These are phyloP conservation scores for Candida saitoana DNA, from an alignment of 805 yeast species.

Conservation along the genomic window DNA sequence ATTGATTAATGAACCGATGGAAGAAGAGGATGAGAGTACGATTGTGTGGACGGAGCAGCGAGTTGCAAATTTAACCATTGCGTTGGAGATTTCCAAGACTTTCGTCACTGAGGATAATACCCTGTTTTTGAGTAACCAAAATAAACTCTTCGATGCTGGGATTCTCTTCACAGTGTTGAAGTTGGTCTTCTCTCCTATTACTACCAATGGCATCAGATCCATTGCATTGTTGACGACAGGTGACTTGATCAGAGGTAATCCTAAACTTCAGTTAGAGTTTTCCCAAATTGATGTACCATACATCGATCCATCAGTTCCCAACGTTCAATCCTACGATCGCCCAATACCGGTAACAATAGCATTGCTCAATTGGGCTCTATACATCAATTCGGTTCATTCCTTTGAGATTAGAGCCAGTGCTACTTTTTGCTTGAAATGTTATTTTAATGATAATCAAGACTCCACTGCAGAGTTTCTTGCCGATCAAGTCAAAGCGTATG, in stretches of 20 bases:
- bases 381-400: conserved; percentile 73
- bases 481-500: conserved; percentile 54
- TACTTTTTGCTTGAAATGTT: conserved; percentile 59
- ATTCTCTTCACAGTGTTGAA: conserved; percentile 62
- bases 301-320: conserved; percentile 66
- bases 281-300: conserved; percentile 88
- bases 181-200: conserved; percentile 62
- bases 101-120: conserved; percentile 72
- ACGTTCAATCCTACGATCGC: conserved; percentile 32
- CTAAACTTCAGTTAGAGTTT: conserved; percentile 64
- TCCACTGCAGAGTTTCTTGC: conserved; percentile 59
- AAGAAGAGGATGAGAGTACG: conserved; percentile 22
- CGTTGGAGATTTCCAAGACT: conserved; percentile 67
- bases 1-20: conserved; percentile 60
- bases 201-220: conserved; percentile 65
- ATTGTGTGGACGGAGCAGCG: conserved; percentile 79
- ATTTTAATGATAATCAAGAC: conserved; percentile 58
- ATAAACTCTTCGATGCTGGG: conserved; percentile 54
- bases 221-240: conserved; percentile 71
- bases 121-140: conserved; percentile 58
- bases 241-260: conserved; percentile 66
- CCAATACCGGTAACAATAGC: conserved; percentile 69
- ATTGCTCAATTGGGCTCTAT: conserved; percentile 76
- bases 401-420: conserved; percentile 82
- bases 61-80: conserved; percentile 57